Base-by-base conservation (phyloP, 352 stramenopile genomes). In the Plasmopara viticola region DNA sequence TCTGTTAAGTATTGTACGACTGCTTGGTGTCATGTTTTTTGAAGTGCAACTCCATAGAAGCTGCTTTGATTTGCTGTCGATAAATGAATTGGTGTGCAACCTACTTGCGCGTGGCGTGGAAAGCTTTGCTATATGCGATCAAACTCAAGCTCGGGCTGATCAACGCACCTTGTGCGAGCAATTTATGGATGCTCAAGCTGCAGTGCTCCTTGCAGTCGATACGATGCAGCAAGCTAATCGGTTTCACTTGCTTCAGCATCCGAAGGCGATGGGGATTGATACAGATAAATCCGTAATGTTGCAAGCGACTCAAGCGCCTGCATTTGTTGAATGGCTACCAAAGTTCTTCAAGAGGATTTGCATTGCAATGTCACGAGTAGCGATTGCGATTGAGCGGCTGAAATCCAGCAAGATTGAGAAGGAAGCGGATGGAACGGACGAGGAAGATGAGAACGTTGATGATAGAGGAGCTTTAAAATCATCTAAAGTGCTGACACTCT, bases 331-430 rank as follows among this genome's bases (percentile, higher is more conserved):
- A 10, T 82, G 68, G 68, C 35, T 77, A 13, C 52, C 62, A 0
- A 70, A 74, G 35, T 64, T 85, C 40, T 60, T 79, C 52, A 80
- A 81, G 35, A 58, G 69, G 8, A 48, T 85, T 30, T 73, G 60
- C 13, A 59, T 78, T 20, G 56, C 62, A 14, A 35, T 72, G 25
- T 65, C 61, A 4, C 51, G 61, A 29, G 48, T 37, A n/a, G 61
- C 56, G 17, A 65, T 64, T 15, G 56, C 60, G 14, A 48, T 61
- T 25, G 51, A 68, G 34, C 41, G 51, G n/a, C 38, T 53, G 5
- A 42, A 53, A 46, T 8, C 48, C 15, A 35, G n/a, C 28, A 47
- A 51, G 9, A 14, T 15, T 13, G 37, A 51, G 4, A 38, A 42
- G 31, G 33, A 29, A n/a, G 29, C 44, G 3, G 43, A 31, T 9